These are phyloP conservation scores for Irpex sp. DNA, from an alignment of 1,284 basidiomycete genomes.

Conservation along the genomic window DNA sequence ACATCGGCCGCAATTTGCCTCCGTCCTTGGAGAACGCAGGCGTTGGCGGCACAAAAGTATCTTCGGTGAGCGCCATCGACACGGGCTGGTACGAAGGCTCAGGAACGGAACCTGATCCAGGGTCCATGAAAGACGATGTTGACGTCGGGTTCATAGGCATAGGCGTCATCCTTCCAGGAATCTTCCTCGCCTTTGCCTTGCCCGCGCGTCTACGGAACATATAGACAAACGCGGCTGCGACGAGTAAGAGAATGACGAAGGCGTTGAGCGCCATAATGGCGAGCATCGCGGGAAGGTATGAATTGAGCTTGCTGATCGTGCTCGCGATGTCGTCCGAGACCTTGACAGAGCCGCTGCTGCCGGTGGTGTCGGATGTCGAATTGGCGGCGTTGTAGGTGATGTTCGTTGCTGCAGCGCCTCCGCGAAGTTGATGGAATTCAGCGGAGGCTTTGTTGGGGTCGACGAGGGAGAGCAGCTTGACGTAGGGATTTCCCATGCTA, in stretches of 20 bases:
- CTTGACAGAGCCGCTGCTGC: constrained; percentile 35
- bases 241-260: constrained; percentile 52
- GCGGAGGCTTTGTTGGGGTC: constrained; percentile 62
- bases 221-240: constrained; percentile 43
- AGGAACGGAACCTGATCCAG: constrained; percentile 7
- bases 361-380: constrained; percentile 12
- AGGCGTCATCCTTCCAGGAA: constrained; percentile 47
- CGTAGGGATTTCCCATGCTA: constrained; percentile 66
- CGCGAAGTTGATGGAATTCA: constrained; percentile 63
- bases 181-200: constrained; percentile 29
- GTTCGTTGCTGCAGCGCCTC: constrained; percentile 53
- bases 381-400: constrained; percentile 62
- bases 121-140: constrained; percentile 18
- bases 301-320: constrained; percentile 54
- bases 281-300: constrained; percentile 63
- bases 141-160: constrained; percentile 37
- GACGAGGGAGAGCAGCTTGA: constrained; percentile 64
- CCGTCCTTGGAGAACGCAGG: constrained; percentile 50
- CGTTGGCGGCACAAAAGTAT: constrained; percentile 61
- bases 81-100: constrained; percentile 59
- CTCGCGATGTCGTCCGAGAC: constrained; percentile 50
- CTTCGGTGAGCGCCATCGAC: constrained; percentile 71
- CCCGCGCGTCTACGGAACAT: constrained; percentile 38
- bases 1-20: constrained; percentile 40
- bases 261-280: constrained; percentile 70